Base-by-base conservation (phyloP, 139 green algal species). In the Chlorella sp. region DNA sequence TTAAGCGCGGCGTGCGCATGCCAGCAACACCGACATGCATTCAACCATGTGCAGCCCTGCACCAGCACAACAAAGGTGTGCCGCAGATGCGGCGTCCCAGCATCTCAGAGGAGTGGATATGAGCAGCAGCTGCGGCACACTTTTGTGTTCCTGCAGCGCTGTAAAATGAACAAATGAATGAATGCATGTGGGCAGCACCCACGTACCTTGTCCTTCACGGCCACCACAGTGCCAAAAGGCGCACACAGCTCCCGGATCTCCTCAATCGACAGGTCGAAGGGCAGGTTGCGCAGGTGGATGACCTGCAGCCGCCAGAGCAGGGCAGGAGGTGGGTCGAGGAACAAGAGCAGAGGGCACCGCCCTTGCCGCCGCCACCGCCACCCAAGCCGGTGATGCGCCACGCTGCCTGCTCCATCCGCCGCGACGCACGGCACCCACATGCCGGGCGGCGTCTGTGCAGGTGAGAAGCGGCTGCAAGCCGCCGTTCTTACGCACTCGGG, bases 231-330 rank as follows among this genome's bases (percentile, higher is more conserved):
- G 53, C 86, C 86, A 60, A 57, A 90, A 28, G 75, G 76, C 4
- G 60, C 57, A 18, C 86, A 90, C 18, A 90, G 30, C 28, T 90
- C 86, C 28, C 75, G 42, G 76, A 90, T 79, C 86, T 90, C 93
- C 64, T 96, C 92, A 22, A 91, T 73, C 2, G 93, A 96, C 2
- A 91, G 90, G 34, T 96, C 95, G 40, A 94, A 96, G 2, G 95
- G 94, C 84, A 97, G 77, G 83, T 97, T 97, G 37, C 95, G 93
- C 0, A 97, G 88, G 76, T 97, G 95, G 26, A 97, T 85, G 78
- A 97, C 95, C 93, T 97, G 87, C 83, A 32, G 7, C 48, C 5
- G 48, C 48, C 48, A 57, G 11, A 53, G 57, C 28, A 40, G 30
- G 16, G 57, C 19, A 14, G 24, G 40, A n/a, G n/a, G n/a, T n/a